These are phyloP conservation scores for Aspergillus sp. DNA, from an alignment of 2,329 filamentous ascomycete genomes.

Conservation along the genomic window DNA sequence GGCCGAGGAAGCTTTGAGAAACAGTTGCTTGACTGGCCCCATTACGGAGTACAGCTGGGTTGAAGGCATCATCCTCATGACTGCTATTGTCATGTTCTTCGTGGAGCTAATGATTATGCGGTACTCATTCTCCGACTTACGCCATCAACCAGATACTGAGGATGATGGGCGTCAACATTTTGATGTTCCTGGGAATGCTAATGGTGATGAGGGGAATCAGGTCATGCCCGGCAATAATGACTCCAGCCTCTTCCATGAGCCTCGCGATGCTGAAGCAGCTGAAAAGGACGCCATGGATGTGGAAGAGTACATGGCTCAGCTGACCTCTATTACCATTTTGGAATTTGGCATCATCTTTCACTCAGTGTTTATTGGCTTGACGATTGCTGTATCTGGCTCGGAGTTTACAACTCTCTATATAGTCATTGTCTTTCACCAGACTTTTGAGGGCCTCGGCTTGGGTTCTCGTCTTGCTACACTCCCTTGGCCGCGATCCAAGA, in stretches of 20 bases:
- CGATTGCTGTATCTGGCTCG: conserved; percentile 58
- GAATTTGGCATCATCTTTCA: conserved; percentile 96
- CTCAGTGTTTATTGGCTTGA: conserved; percentile 87
- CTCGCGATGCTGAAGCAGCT: conserved; percentile 48
- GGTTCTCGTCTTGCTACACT: conserved; percentile 76
- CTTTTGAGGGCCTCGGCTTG: conserved; percentile 86
- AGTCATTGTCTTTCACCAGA: conserved; percentile 79
- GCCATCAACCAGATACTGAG: conserved; percentile 42
- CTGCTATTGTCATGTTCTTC: conserved; percentile 82
- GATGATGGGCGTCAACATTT: conserved; percentile 20
- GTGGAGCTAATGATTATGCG: conserved; percentile 78
- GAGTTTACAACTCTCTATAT: conserved; percentile 60
- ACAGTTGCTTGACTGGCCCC: conserved; percentile 62
- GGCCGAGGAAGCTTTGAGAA: conserved; percentile 68
- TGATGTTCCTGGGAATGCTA: conserved; percentile 8
- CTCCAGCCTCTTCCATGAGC: conserved; percentile 68
- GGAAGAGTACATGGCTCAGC: conserved; percentile 66
- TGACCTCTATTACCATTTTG: conserved; percentile 84
- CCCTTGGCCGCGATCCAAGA: conserved; percentile 66
- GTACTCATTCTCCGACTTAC: conserved; percentile 63
- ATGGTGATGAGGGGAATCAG: conserved; percentile 32
- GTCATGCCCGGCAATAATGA: conserved; percentile 70
- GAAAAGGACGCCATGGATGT: conserved; percentile 29
- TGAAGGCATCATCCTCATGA: conserved; percentile 79
- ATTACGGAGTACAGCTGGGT: conserved; percentile 75